Base-by-base conservation (phyloP, 495 filamentous ascomycete species). In the Pyrenula aspistea region DNA sequence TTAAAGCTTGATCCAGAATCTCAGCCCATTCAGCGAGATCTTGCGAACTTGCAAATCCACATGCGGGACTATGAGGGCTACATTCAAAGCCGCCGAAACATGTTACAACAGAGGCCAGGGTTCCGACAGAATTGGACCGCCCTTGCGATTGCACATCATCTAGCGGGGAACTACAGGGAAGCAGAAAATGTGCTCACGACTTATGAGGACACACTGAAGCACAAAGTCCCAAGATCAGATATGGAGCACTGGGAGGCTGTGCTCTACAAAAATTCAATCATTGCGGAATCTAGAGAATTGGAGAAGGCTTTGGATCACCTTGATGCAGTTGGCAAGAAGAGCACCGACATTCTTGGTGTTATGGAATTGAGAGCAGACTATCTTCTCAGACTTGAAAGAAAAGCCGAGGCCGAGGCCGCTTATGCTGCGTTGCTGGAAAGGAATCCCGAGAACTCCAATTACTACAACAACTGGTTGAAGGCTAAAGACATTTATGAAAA, bases 11-110 rank as follows among this genome's bases (percentile, higher is more conserved):
- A 99, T 63, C 92, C 94, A 22, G 91, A 95, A 15, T 95, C 89
- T 1, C 79, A 81, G 61, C 91, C 95, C 68, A 99, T 99, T 63
- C 88, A 95, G 68, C 82, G 94, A 53, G 93, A 99, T 63, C 75
- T 99, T 54, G 92, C 92, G 36, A 77, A 92, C 53, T 81, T 99
- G 54, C 93, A 97, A 71, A 79, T 95, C 63, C 93, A 99, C 73
- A 95, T 95, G 87, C 82, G 94, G 57, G 94, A 99, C 71, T 97
- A 89, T 70, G 80, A 83, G 62, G 94, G 93, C 49, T 97, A 96
- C 61, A 82, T 96, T 59, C 83, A 91, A 67, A 96, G 88, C 67
- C 79, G 93, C 58, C 81, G 77, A 48, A 69, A 80, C 22, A 97
- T 99, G 82, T 73, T 99, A 59, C 87, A 93, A 65, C 79, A 85